Evolutionary conservation across 345 rosid species (phyloP), one percentile per base, ranked within the genome.

Genomic region (Physaria fendleri): DNA sequence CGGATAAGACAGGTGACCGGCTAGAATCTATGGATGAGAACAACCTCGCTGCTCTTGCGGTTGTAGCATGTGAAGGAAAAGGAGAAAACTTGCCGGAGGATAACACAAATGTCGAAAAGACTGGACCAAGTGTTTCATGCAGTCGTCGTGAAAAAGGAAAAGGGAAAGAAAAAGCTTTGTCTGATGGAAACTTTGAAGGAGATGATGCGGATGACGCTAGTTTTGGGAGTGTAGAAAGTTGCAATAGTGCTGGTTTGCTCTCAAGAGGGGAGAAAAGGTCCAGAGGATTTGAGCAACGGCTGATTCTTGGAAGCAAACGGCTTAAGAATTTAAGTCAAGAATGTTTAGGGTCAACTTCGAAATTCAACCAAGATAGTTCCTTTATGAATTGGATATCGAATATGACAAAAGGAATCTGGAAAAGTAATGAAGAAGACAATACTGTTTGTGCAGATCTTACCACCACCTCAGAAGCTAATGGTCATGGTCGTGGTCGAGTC

Each of bases 311-410:
- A 57, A 85, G 78, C 66, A 93, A 89, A 81, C 82, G 76, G 59
- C 69, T 78, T 44, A 85, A 81, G 70, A 75, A 54, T 46, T 72
- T 81, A 52, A 50, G 65, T 28, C 65, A 65, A 45, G 83, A 81
- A 42, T 62, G 65, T 64, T 79, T 82, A 14, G 78, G 79, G 52
- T 83, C 91, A 18, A 50, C 82, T 17, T 74, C 88, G 13, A 70
- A 54, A 14, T 32, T 41, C 24, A 85, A 68, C 65, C 87, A 83
- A 17, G 89, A 83, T 71, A 85, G 97, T 72, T 87, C 99, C 14
- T 93, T 93, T 45, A 64, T 85, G 81, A 86, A 78, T 55, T 88
- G 97, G 99, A 93, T 93, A 75, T 81, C 85, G 22, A 93, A 89
- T 68, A 80, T 89, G 88, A 74, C 74, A 39, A 88, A 81, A 74